phyloP scores from a whole-genome alignment of 73 alveolate species.

The Symbiodinium natans region DNA sequence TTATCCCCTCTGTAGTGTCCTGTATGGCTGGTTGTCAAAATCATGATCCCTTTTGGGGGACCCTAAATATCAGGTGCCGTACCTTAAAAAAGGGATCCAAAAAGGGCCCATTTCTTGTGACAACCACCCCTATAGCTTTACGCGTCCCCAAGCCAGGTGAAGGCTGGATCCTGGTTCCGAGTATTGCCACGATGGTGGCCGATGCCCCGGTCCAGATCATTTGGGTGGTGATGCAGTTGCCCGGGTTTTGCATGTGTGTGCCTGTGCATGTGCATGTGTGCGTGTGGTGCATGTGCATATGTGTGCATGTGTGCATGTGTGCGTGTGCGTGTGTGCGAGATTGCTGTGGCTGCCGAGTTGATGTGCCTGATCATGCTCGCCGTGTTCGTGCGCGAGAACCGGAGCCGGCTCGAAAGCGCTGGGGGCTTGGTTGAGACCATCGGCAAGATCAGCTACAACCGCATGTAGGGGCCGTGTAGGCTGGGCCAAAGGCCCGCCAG shows the following conservation, averaged over 20 bases:
- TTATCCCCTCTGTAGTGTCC: no score
- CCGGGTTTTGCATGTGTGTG: not conserved
- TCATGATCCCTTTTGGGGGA: no score
- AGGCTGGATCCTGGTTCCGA: conserved; percentile 67
- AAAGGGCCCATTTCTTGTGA: no score
- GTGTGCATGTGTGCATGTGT: not conserved
- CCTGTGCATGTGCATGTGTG: no score
- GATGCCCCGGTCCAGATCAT: not conserved
- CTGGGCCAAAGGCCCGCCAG: conserved; percentile 4
- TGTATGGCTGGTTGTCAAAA: no score
- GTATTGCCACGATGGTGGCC: conserved; percentile 33
- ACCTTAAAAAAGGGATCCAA: no score
- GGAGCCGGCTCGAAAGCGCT: conserved; percentile 68
- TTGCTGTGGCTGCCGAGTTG: not conserved
- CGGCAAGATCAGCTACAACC: conserved; percentile 58
- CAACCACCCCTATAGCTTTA: no score
- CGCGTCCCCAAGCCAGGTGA: no score
- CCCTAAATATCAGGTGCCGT: no score
- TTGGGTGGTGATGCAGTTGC: not conserved
- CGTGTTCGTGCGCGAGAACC: conserved; percentile 72
- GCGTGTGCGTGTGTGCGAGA: not conserved
- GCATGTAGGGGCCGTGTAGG: not conserved
- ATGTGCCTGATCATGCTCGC: conserved; percentile 76
- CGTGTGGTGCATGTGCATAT: no score
- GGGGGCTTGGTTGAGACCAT: conserved; percentile 82